Evolutionary conservation across 768 basidiomycete genomes (phyloP), one percentile per base, ranked within the genome.

Genomic region (Russula earlei): DNA sequence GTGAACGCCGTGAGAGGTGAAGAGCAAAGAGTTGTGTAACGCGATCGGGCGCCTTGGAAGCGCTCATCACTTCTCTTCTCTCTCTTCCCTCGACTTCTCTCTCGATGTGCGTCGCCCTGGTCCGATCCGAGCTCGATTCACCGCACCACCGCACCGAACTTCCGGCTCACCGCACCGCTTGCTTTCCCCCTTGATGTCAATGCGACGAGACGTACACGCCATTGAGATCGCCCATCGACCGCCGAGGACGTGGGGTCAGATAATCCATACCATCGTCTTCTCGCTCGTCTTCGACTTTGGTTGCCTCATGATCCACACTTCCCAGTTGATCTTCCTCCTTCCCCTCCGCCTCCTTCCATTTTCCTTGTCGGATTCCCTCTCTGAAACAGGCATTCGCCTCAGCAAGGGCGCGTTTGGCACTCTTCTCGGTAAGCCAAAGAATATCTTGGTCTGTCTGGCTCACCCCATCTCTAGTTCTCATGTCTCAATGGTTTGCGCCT

Each of bases 331-430:
- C 25, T 71, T 85, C 61, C 71, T 90, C 36, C 72, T 91, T 15
- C 82, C 89, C 1, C 69, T 93, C 46, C 74, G 79, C 49, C 65
- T 84, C 20, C 67, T 88, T 3, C 84, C 87, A n/a, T 78, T 81
- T 49, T 66, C 72, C 25, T 76, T 71, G 68, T 74, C 84, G 6
- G 72, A 70, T 55, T 70, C 69, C 20, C 65, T 83, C 48, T 91
- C 90, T 66, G 77, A 84, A 48, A 72, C 79, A 50, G 87, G 84
- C 1, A 81, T 92, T 49, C 76, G 84, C 37, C 84, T 84, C 63
- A 90, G 87, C 54, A 92, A 94, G 71, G 89, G 86, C 25, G 77
- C 85, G 15, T 92, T 91, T 69, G 90, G 82, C 19, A 74, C 75
- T 61, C 74, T 94, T 27, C 69, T 89, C 65, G 78, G 90, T 90